Base-by-base conservation (phyloP, 164 flowering plant species). In the Vitis labrusca region DNA sequence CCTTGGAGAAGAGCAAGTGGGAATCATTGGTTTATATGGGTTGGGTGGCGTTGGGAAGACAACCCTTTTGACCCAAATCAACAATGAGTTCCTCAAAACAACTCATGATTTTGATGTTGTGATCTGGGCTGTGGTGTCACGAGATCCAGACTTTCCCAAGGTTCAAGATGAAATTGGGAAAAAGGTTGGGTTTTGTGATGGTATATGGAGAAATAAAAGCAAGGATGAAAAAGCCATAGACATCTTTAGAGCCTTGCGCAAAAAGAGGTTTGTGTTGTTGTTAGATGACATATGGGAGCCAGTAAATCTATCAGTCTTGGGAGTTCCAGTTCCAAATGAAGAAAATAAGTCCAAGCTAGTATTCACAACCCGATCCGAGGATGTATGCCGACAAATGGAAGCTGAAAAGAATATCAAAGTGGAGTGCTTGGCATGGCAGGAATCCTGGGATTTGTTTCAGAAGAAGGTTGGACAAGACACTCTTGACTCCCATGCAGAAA, bases 391-490 rank as follows among this genome's bases (percentile, higher is more conserved):
- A 2, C 11, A 27, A 0, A 77, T 77, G 79, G 54, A 37, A 1
- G 73, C 69, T n/a, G 66, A 67, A 12, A 63, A 57, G 16, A 64
- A 59, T 8, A 61, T 72, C 5, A 19, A 59, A 55, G 70, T 73
- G 30, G 1, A 44, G 27, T 48, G 69, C 51, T 63, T 71, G 54
- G 7, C 51, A 10, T 14, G 10, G 9, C 44, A 71, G 8, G 56
- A 65, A 32, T 73, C 74, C 0, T 73, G 76, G 76, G 23, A 60
- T 10, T 65, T 77, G 59, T 77, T 70, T 30, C 14, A 16, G 5
- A 3, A 49, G 27, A 77, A 69, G 12, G 67, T 77, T 11, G 73
- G 74, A 17, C 55, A 73, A 23, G 63, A 32, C 10, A 61, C 57
- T 10, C 51, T 72, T 11, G 56, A 65, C 4, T 49, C 27, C 61